Conservation (phyloP, 176 grass and related monocot genomes). For the Phoenix dactylifera region DNA sequence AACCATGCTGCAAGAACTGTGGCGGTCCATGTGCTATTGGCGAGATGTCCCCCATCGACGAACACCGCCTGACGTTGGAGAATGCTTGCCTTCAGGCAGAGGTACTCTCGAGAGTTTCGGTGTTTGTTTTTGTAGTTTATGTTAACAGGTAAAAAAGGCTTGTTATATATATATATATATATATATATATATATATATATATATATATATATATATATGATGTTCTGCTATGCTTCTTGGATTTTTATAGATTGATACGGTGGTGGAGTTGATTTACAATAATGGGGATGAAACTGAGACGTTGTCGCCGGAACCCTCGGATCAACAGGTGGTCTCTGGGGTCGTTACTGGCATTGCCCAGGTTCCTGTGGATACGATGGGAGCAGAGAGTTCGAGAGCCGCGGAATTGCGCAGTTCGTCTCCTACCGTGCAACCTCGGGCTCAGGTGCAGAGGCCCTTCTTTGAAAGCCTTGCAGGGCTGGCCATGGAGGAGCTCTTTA, state of each 20-base stretch:
- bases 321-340: too few relatives aligned
- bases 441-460: not conserved
- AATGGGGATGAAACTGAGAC: too few relatives aligned
- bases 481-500: constrained; percentile 28
- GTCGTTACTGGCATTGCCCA: not conserved
- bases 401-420: too few relatives aligned
- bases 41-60: constrained; percentile 17
- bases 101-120: constrained; percentile 16
- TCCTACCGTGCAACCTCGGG: constrained; percentile 4
- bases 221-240: too few relatives aligned
- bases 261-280: too few relatives aligned
- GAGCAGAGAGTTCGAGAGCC: too few relatives aligned
- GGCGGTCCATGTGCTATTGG: not conserved
- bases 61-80: constrained; percentile 20
- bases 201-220: too few relatives aligned
- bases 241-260: too few relatives aligned
- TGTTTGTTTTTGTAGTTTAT: not conserved
- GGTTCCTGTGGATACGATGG: not conserved
- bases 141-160: not conserved
- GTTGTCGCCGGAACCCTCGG: too few relatives aligned
- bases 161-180: too few relatives aligned
- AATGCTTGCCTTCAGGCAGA: constrained; percentile 27
- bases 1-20: constrained; percentile 23
- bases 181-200: not conserved
- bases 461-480: constrained; percentile 18